Percentiles rank a stretch among this genome's conserved stretches.
phyloP scores from a whole-genome alignment of 257 asterid species.

The Primulina huaijiensis region DNA sequence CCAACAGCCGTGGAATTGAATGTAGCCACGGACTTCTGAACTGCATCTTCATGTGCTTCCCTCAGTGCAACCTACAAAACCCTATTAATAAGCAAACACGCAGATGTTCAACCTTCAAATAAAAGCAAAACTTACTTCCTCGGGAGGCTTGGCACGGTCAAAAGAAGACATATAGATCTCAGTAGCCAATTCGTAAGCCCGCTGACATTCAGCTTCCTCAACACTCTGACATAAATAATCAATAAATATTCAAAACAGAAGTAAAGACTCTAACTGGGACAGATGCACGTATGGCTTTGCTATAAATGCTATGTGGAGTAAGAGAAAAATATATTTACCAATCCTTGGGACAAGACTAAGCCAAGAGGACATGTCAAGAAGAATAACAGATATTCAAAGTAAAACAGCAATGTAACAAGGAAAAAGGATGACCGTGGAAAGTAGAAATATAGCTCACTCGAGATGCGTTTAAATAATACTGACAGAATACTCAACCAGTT shows the following conservation, averaged over 20 bases:
- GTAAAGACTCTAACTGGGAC: background rate
- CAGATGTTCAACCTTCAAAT: background rate
- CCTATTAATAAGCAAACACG: conserved; percentile 29
- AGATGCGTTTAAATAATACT: background rate
- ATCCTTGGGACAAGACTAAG: conserved; percentile 11
- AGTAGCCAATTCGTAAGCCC: conserved; percentile 79
- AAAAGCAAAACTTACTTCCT: conserved; percentile 66
- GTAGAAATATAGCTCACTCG: background rate
- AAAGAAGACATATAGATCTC: conserved; percentile 73
- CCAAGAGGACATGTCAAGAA: conserved; percentile 16
- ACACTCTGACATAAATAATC: conserved; percentile 55
- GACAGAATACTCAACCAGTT: background rate
- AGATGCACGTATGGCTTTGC: conserved; percentile 9
- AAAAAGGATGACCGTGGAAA: background rate
- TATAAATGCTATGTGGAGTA: conserved; percentile 6
- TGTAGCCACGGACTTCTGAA: conserved; percentile 65
- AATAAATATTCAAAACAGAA: background rate
- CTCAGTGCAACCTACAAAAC: conserved; percentile 69
- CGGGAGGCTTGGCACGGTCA: conserved; percentile 86
- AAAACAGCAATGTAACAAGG: background rate
- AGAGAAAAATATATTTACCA: background rate
- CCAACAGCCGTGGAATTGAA: conserved; percentile 90
- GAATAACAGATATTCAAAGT: background rate
- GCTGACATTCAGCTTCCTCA: conserved; percentile 97
- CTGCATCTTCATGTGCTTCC: conserved; percentile 95